phyloP scores from a whole-genome alignment of 2,329 filamentous ascomycete species.

The Colletotrichum spinosum region DNA sequence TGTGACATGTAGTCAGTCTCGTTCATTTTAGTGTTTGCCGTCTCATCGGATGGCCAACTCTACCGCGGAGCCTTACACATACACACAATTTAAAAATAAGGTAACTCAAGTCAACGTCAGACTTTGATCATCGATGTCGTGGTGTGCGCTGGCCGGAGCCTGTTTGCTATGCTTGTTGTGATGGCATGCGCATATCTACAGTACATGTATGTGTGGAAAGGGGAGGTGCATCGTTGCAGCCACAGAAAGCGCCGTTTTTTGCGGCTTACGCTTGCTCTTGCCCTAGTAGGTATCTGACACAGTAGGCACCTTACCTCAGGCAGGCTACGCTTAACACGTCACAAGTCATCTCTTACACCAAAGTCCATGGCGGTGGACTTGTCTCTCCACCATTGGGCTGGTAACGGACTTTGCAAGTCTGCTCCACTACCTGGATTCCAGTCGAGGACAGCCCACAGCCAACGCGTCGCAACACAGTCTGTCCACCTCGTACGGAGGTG shows the following conservation, averaged over 20 bases:
- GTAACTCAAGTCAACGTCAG: no score
- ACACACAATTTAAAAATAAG: no score
- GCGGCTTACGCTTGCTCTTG: conserved; percentile 11
- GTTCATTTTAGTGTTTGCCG: conserved; percentile 1
- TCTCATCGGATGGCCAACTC: conserved; percentile 7
- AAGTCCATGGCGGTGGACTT: conserved; percentile 25
- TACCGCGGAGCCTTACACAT: conserved; percentile 15
- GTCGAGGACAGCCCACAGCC: no score
- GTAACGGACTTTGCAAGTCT: neutral
- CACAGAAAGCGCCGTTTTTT: conserved; percentile 9
- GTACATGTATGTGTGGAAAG: neutral
- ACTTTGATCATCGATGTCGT: no score
- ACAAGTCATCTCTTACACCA: conserved; percentile 11
- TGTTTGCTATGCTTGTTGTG: neutral
- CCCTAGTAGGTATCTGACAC: no score
- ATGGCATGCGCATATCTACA: neutral
- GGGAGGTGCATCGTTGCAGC: conserved; percentile 17
- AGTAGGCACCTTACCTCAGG: neutral
- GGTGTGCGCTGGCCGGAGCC: neutral
- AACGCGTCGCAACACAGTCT: neutral
- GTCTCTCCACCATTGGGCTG: neutral
- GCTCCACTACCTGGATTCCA: no score
- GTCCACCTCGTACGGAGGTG: neutral
- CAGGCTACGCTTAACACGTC: conserved; percentile 17
- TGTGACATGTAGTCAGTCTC: conserved; percentile 1